These are phyloP conservation scores for Exophiala mesophila DNA, from an alignment of 2,329 filamentous ascomycete genomes.

Conservation along the genomic window DNA sequence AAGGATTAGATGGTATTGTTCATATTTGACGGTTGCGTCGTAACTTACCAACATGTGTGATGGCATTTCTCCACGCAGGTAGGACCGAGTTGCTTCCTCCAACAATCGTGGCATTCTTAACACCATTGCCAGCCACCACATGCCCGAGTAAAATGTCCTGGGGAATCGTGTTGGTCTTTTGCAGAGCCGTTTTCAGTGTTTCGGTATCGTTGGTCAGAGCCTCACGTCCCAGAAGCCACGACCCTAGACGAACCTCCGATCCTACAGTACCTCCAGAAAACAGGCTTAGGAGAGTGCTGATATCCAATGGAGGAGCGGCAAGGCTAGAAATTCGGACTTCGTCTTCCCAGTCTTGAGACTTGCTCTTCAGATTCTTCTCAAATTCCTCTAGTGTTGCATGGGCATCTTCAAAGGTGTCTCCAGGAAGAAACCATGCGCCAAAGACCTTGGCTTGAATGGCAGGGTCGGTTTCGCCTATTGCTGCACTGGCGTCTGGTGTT, in stretches of 20 bases:
- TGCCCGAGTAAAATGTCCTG: constrained; percentile 17
- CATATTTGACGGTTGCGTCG: not conserved
- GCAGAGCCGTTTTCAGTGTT: constrained; percentile 21
- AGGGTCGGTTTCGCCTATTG: constrained; percentile 3
- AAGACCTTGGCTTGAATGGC: constrained; percentile 9
- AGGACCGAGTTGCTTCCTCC: constrained; percentile 26
- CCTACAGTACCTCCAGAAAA: constrained; percentile 11
- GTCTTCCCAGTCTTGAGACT: constrained; percentile 22
- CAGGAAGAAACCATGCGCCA: constrained; percentile 20
- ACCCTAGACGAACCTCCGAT: constrained; percentile 17
- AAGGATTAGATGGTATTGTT: not conserved
- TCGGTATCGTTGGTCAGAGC: constrained; percentile 17
- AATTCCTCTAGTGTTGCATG: constrained; percentile 14
- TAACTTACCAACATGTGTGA: constrained; percentile 26
- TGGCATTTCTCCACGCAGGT: constrained; percentile 34
- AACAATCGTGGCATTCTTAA: constrained; percentile 29
- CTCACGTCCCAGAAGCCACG: constrained; percentile 13
- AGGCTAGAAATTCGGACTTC: constrained; percentile 27
- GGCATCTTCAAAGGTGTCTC: constrained; percentile 13
- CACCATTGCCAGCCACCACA: constrained; percentile 25
- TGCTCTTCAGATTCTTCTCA: constrained; percentile 23
- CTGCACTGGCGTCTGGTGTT: constrained; percentile 18
- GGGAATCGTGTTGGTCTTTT: constrained; percentile 17
- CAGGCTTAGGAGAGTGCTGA: constrained; percentile 15
- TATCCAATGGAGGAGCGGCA: constrained; percentile 28